Conservation (phyloP, 1,139 yeast genomes). For the Lodderomyces elongisporus region DNA sequence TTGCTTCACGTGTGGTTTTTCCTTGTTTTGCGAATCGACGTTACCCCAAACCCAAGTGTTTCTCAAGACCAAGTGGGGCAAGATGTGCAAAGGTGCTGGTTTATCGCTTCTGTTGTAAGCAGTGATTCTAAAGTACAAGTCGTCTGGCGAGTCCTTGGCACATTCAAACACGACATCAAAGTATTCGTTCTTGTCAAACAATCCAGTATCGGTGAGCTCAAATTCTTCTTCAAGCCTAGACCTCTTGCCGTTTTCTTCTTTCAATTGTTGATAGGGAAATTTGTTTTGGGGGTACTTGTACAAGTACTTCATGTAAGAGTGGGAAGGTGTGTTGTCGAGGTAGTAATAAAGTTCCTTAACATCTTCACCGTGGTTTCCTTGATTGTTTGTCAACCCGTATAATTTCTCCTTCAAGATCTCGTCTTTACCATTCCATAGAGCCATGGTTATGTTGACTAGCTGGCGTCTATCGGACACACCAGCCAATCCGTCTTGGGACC, state of each 20-base stretch:
- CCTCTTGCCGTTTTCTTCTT: slow-evolving; percentile 64
- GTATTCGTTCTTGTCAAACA: slow-evolving; percentile 74
- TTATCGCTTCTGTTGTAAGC: slow-evolving; percentile 83
- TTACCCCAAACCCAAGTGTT: slow-evolving; percentile 93
- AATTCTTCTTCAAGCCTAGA: slow-evolving; percentile 62
- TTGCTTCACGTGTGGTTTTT: slow-evolving; percentile 50
- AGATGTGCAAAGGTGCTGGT: slow-evolving; percentile 80
- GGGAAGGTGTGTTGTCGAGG: slow-evolving; percentile 89
- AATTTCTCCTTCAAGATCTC: slow-evolving; percentile 80
- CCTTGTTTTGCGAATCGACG: slow-evolving; percentile 38
- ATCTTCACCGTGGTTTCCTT: slow-evolving; percentile 96
- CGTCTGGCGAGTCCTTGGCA: slow-evolving; percentile 86
- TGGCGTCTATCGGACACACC: slow-evolving; percentile 90
- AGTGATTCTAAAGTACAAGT: slow-evolving; percentile 76
- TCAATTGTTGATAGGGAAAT: slow-evolving; percentile 78
- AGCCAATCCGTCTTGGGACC: slow-evolving; percentile 97
- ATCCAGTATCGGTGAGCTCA: slow-evolving; percentile 72
- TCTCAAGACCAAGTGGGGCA: slow-evolving; percentile 83
- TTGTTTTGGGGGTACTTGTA: slow-evolving; percentile 87
- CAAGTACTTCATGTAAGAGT: slow-evolving; percentile 86
- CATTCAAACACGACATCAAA: slow-evolving; percentile 88
- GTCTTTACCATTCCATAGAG: slow-evolving; percentile 91
- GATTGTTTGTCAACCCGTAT: slow-evolving; percentile 88
- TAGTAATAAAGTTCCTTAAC: slow-evolving; percentile 81
- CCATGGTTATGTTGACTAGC: slow-evolving; percentile 68